Evolutionary conservation across 768 basidiomycete species (phyloP).

Genomic region (Boletellus emodensis): DNA sequence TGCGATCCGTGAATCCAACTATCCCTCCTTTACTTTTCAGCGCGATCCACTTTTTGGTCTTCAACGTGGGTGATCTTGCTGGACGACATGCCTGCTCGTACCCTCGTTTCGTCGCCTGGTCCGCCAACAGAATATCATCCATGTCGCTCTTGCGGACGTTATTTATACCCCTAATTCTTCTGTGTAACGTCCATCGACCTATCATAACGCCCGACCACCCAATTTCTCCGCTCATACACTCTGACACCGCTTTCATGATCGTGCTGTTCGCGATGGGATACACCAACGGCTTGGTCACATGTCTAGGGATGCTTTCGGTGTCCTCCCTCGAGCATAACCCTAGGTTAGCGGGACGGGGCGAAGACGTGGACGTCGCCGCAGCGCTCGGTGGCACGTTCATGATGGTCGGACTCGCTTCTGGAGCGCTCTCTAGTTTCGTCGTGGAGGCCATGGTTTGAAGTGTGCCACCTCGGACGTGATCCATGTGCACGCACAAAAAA

Average conservation of each 20-base stretch:
- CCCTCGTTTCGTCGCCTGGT: constrained; percentile 62
- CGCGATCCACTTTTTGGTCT: constrained; percentile 68
- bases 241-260: constrained; percentile 68
- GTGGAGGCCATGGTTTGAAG: constrained; percentile 45
- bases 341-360: constrained; percentile 54
- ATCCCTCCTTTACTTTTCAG: constrained; percentile 78
- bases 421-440: constrained; percentile 75
- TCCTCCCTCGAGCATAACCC: constrained; percentile 76
- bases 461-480: not conserved
- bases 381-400: constrained; percentile 75
- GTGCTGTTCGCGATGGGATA: constrained; percentile 66
- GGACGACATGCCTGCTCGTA: constrained; percentile 65
- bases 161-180: constrained; percentile 79
- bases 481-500: no score
- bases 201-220: constrained; percentile 16
- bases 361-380: constrained; percentile 83
- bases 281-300: constrained; percentile 75
- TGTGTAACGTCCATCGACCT: constrained; percentile 72
- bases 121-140: constrained; percentile 52
- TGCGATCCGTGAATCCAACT: constrained; percentile 59
- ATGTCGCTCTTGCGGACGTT: constrained; percentile 65
- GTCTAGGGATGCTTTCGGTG: constrained; percentile 75
- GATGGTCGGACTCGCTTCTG: constrained; percentile 67
- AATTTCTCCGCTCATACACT: constrained; percentile 50
- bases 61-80: constrained; percentile 64